Percentiles rank a stretch among this genome's conserved stretches.
These are phyloP conservation scores for Tolypocladium guangdongense DNA, from an alignment of 2,329 filamentous ascomycete species.

Conservation along the genomic window DNA sequence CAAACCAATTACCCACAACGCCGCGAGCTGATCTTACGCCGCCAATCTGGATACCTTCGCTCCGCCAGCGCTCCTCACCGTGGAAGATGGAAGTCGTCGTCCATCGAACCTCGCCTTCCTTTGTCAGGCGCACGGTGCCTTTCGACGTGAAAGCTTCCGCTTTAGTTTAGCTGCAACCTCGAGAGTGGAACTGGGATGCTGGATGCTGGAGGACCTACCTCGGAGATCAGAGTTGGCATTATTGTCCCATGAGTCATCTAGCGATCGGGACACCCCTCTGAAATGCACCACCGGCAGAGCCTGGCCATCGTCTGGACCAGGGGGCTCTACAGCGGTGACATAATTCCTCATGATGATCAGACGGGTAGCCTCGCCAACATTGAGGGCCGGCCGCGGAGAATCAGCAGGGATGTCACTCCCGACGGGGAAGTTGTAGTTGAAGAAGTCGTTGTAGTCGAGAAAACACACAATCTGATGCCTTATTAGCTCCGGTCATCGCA, in stretches of 20 bases:
- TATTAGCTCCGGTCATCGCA: constrained; percentile 4
- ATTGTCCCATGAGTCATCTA: constrained; percentile 56
- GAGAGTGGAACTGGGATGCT: no score
- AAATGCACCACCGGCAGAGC: constrained; percentile 58
- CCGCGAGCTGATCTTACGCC: constrained; percentile 54
- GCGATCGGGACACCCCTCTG: constrained; percentile 46
- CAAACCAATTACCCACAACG: constrained; percentile 68
- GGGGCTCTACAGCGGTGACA: constrained; percentile 48
- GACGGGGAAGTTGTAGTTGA: constrained; percentile 57
- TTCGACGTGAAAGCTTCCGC: constrained; percentile 12
- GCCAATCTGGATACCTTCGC: constrained; percentile 65
- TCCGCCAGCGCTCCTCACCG: constrained; percentile 63
- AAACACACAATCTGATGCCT: constrained; percentile 32
- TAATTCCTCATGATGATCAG: constrained; percentile 59
- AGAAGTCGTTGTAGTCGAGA: constrained; percentile 62
- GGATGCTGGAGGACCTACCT: constrained; percentile 32
- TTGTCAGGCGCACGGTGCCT: constrained; percentile 55
- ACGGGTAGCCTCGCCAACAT: constrained; percentile 55
- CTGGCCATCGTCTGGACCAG: constrained; percentile 46
- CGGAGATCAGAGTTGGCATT: constrained; percentile 56
- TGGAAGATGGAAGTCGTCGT: constrained; percentile 53
- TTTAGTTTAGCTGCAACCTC: constrained; percentile 8
- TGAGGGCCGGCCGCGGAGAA: constrained; percentile 40
- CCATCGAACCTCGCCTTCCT: constrained; percentile 64
- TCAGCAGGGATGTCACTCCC: constrained; percentile 26